phyloP scores from a whole-genome alignment of 352 stramenopile genomes.

The Globisporangium paroecandrum region DNA sequence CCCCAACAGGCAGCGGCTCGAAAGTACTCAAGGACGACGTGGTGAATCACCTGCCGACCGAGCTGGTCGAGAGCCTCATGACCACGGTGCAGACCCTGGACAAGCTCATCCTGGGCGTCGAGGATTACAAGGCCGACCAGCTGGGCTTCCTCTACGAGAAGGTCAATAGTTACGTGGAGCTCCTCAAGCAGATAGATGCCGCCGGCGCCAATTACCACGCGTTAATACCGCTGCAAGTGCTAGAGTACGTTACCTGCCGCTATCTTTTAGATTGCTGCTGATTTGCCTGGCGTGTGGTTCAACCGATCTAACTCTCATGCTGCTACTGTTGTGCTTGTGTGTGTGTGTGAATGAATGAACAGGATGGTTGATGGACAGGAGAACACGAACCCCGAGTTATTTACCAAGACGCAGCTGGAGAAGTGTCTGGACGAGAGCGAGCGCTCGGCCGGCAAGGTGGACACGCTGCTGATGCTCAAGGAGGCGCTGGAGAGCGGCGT shows the following conservation, averaged over 20 bases:
- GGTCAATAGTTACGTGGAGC: constrained; percentile 54
- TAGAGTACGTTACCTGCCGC: constrained; percentile 33
- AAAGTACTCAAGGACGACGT: constrained; percentile 54
- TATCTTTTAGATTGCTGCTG: background rate
- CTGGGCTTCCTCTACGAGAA: constrained; percentile 57
- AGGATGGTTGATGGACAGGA: constrained; percentile 53
- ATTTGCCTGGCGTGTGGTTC: background rate
- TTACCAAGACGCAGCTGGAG: constrained; percentile 61
- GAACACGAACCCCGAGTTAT: constrained; percentile 64
- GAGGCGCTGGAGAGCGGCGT: constrained; percentile 40
- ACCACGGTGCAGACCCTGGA: constrained; percentile 62
- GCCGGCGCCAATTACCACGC: constrained; percentile 45
- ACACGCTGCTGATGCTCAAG: constrained; percentile 57
- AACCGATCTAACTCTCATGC: background rate
- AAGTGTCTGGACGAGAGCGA: constrained; percentile 58
- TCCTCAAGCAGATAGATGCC: constrained; percentile 48
- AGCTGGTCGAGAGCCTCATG: constrained; percentile 57
- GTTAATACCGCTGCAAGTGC: constrained; percentile 56
- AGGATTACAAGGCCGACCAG: constrained; percentile 62
- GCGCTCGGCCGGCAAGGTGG: constrained; percentile 36
- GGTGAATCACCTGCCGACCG: constrained; percentile 48
- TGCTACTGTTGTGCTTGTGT: background rate
- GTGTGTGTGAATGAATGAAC: background rate
- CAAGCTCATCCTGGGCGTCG: constrained; percentile 52
- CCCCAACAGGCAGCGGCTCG: constrained; percentile 19